Percentiles rank a stretch among this genome's conserved stretches.
phyloP scores from a whole-genome alignment of 768 basidiomycete genomes.

The Hypholoma fasciculare region DNA sequence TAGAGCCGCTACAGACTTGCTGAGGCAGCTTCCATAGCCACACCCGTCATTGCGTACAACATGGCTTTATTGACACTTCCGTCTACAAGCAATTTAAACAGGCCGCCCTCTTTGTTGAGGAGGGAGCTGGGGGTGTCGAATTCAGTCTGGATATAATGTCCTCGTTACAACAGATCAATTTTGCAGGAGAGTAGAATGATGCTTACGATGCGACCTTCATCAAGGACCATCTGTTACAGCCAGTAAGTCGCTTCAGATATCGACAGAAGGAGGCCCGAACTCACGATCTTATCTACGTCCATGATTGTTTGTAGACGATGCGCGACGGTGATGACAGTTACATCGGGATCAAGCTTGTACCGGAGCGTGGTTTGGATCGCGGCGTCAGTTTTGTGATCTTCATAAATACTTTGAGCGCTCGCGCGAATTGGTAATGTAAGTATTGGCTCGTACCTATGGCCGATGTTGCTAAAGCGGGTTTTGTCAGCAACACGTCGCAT shows the following conservation, averaged over 20 bases:
- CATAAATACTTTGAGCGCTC: background rate
- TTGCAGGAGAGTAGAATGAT: background rate
- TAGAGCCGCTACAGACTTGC: background rate
- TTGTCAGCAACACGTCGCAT: background rate
- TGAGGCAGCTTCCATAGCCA: background rate
- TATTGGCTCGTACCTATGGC: background rate
- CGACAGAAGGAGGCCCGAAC: background rate
- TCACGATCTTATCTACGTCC: background rate
- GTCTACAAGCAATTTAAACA: constrained; percentile 3
- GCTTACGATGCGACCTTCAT: constrained; percentile 1
- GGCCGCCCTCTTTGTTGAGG: background rate
- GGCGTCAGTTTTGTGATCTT: background rate
- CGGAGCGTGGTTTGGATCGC: background rate
- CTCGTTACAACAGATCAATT: background rate
- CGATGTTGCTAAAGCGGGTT: background rate
- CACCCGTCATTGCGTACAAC: background rate
- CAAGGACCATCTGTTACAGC: constrained; percentile 1
- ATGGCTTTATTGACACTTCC: background rate
- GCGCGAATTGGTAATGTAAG: background rate
- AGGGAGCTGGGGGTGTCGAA: constrained; percentile 4
- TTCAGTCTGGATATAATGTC: background rate
- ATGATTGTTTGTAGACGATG: background rate
- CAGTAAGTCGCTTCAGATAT: background rate
- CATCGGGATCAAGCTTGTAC: background rate
- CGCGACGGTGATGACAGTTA: background rate